A percentile compares a stretch with the other conserved stretches of the same genome.
Conservation (phyloP, 1,284 basidiomycete genomes). For the Puccinia novopanici region DNA sequence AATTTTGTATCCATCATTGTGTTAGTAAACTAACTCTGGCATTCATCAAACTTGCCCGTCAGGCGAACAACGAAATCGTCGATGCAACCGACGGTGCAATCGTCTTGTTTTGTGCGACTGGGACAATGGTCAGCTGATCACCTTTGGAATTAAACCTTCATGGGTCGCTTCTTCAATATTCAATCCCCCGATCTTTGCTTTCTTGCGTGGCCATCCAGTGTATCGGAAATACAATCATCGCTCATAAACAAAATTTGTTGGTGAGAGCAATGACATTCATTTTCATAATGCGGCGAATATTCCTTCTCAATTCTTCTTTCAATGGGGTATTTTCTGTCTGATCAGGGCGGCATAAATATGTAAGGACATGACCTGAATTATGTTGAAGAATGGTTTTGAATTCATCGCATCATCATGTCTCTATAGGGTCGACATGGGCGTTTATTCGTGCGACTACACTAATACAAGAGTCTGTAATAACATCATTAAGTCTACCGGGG, state of each 20-base stretch:
- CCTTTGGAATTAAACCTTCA: no score
- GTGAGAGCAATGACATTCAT: slow-evolving; percentile 16
- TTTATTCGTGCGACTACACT: slow-evolving; percentile 43
- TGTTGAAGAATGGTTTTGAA: background rate
- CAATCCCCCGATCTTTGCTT: background rate
- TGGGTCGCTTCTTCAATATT: background rate
- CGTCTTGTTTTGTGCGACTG: slow-evolving; percentile 50
- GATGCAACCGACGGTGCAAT: slow-evolving; percentile 50
- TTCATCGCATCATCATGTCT: background rate
- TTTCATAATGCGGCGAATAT: background rate
- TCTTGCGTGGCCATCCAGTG: background rate
- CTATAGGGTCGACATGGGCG: slow-evolving; percentile 44
- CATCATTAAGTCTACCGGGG: slow-evolving; percentile 41
- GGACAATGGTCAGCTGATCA: slow-evolving; percentile 30
- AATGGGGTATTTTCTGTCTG: background rate
- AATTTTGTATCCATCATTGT: background rate
- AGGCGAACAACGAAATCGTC: slow-evolving; percentile 51
- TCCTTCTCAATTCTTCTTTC: background rate
- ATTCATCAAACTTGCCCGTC: background rate
- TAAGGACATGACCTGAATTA: background rate
- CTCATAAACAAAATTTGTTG: slow-evolving; percentile 41
- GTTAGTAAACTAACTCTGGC: background rate
- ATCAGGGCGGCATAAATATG: slow-evolving; percentile 50
- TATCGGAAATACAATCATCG: slow-evolving; percentile 50
- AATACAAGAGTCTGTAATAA: slow-evolving; percentile 42